These are phyloP conservation scores for Pseudogymnoascus pannorum DNA, from an alignment of 2,329 filamentous ascomycete species.

Conservation along the genomic window DNA sequence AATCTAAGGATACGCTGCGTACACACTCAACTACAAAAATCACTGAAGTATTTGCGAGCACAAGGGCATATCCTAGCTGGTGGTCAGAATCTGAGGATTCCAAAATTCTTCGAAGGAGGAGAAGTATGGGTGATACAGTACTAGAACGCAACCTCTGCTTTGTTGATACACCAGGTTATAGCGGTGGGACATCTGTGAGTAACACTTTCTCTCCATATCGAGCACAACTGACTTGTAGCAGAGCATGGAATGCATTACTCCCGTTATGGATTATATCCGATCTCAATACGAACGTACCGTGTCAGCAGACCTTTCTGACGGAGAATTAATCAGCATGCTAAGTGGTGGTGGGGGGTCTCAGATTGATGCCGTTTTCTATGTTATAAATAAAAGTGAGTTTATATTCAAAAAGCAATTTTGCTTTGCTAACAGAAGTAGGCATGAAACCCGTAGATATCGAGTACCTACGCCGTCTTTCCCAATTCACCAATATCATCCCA, in stretches of 20 bases:
- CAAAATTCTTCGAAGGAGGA: conserved; percentile 51
- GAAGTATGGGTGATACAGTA: conserved; percentile 67
- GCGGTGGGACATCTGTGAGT: conserved; percentile 45
- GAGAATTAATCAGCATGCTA: conserved; percentile 68
- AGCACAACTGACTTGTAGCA: conserved; percentile 27
- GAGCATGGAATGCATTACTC: conserved; percentile 50
- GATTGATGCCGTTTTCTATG: conserved; percentile 78
- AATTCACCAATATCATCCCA: conserved; percentile 77
- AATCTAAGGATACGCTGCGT: conserved; percentile 16
- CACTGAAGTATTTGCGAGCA: conserved; percentile 69
- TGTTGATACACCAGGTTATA: conserved; percentile 70
- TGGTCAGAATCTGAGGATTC: conserved; percentile 73
- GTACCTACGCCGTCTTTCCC: conserved; percentile 61
- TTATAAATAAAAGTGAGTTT: conserved; percentile 62
- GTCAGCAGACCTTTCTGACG: conserved; percentile 56
- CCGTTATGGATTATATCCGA: conserved; percentile 65
- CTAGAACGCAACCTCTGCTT: conserved; percentile 92
- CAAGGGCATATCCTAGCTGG: conserved; percentile 81
- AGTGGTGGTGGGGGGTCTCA: conserved; percentile 76
- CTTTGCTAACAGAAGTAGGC: conserved; percentile 25
- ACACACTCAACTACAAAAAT: conserved; percentile 36
- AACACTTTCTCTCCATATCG: background rate
- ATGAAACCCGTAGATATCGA: conserved; percentile 59
- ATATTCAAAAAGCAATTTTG: background rate
- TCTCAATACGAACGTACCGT: conserved; percentile 57